Evolutionary conservation across 1,139 yeast genomes (phyloP), one percentile per base, ranked within the genome.

Genomic region (Taphrina flavorubra): DNA sequence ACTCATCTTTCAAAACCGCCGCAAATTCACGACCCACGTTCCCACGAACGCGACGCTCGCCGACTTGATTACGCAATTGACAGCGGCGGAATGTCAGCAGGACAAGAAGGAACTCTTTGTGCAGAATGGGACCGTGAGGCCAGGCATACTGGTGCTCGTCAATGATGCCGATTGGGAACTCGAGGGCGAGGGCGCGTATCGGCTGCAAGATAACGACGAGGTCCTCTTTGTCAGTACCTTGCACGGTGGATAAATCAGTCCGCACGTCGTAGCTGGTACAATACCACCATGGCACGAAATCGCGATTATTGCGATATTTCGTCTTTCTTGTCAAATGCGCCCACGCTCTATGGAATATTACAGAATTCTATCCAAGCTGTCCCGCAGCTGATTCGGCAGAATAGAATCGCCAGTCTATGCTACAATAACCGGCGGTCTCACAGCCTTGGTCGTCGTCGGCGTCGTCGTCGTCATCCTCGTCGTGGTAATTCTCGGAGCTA

Each of bases 81-180:
- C 31, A 4, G 14, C 14, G 13, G 14, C 31, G 13, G 37, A 53
- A 34, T 57, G 59, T 37, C 60, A 42, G n/a, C 13, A 44, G 16
- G 39, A 44, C 31, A 57, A 46, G 46, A n/a, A 34, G 20, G 31
- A 42, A 14, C 46, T 63, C 8, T 46, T 63, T 31, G 51, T 57
- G 13, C 51, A 44, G 31, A 42, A 63, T 18, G 67, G 56, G n/a
- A 53, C 42, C 14, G 67, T 63, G 34, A 86, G 98, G 67, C 97
- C 98, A 0, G 99, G 99, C 1, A 91, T 94, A 58, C 81, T 94
- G 72, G 97, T 94, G 8, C 82, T 94, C 69, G 88, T 94, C 72
- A 94, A 94, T 75, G 99, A 94, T 76, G 87, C 97, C 0, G 99
- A 94, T 79, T 94, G 99, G 99, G 99, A 94, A 76, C 79, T 94